Base-by-base conservation (phyloP, 2,329 filamentous ascomycete species). In the Helotiales sp. region DNA sequence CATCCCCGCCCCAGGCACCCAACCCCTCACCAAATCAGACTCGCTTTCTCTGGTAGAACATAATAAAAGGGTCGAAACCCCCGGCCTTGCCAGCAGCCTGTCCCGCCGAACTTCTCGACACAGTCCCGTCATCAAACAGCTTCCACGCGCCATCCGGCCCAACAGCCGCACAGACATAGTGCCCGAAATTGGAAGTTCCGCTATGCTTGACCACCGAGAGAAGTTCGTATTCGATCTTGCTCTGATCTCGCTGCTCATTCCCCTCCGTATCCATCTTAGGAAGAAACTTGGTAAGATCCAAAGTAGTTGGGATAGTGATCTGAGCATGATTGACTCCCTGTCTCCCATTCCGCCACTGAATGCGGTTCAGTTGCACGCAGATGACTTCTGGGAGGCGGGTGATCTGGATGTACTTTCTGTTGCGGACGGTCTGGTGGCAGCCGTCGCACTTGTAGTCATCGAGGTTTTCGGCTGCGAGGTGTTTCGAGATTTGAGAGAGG, bases 121-220 rank as follows among this genome's bases (percentile, higher is more conserved):
- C 67, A 69, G 55, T 75, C 70, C 2, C 68, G n/a, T n/a, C n/a
- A n/a, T n/a, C n/a, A n/a, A n/a, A n/a, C n/a, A n/a, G n/a, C n/a
- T n/a, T n/a, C n/a, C n/a, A n/a, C n/a, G n/a, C n/a, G n/a, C n/a
- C n/a, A n/a, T n/a, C n/a, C n/a, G n/a, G n/a, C n/a, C 68, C 73
- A 20, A 62, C 65, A 2, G 72, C 70, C 58, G 62, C 58, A 49
- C 69, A 71, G n/a, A 71, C 59, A 54, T 76, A 76, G 45, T 76
- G 75, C 1, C 75, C 75, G 11, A 10, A 63, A 13, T 61, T 59
- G 3, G 61, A 26, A 6, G 13, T 68, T 7, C 75, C 75, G 2
- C 17, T 40, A 63, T 79, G 78, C 49, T 74, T 71, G 10, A 79
- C 68, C 2, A 77, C 73, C 10, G 76, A 71, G 1, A 68, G 58